Evolutionary conservation across 164 flowering plant genomes (phyloP), one percentile per base, ranked within the genome.

Genomic region (Tetrastigma voinierianum): DNA sequence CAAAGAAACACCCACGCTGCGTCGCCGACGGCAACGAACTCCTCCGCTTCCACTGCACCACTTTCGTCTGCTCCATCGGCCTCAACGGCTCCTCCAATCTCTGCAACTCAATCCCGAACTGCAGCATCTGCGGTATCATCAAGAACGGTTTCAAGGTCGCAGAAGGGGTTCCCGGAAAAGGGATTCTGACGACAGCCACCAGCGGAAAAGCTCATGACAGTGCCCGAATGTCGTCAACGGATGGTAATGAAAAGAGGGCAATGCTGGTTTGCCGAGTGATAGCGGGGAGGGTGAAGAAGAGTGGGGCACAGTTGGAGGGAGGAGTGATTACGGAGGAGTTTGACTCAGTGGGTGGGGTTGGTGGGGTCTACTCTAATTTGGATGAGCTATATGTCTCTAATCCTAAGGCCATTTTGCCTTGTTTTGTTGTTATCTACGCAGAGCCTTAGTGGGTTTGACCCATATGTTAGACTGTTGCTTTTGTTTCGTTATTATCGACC

Each of bases 241-340:
- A 74, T 8, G 57, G 44, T n/a, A 54, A 78, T 8, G 86, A 80
- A 51, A 81, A 74, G 73, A 72, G 92, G 82, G 98, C 98, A 44
- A 91, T 91, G 97, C 66, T 95, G 83, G 98, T 95, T 10, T 95
- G 98, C 49, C 71, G 98, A 61, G 98, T 95, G 54, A 87, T 91
- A 12, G 97, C 98, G 0, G 98, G 98, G 49, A 80, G 94, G 65
- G 92, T 91, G 59, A 91, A 85, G 81, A 90, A 78, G 84, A 75
- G 47, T 17, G 40, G 6, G 7, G 6, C 40, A 3, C 40, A 32
- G 40, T 62, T 47, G 69, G 88, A 83, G 10, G 79, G 76, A 5
- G 25, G 68, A 32, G 40, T 32, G 8, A 3, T 58, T 17, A 45
- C 48, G 68, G 98, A 90, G 74, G 91, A 91, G 70, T 88, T 74